These are phyloP conservation scores for Pulveroboletus ravenelii DNA, from an alignment of 768 basidiomycete genomes.

Conservation along the genomic window DNA sequence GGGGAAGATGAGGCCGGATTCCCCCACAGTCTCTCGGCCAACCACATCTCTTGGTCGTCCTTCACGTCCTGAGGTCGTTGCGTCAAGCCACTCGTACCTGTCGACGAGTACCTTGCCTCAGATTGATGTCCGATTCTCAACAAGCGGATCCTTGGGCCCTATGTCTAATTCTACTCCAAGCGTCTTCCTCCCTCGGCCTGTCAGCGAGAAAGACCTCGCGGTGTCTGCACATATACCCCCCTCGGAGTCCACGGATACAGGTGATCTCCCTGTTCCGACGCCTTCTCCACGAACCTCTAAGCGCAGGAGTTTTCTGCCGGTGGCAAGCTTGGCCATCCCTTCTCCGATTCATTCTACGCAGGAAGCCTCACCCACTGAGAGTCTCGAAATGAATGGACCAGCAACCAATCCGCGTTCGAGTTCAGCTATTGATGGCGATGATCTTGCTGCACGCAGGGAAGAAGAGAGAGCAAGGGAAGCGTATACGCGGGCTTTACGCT, in stretches of 20 bases:
- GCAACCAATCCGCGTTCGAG: constrained; percentile 35
- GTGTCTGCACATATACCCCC: constrained; percentile 2
- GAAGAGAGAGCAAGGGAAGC: constrained; percentile 68
- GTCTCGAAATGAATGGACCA: constrained; percentile 28
- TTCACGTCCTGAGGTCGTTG: constrained; percentile 10
- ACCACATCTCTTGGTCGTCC: constrained; percentile 29
- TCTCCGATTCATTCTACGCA: constrained; percentile 59
- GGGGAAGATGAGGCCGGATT: constrained; percentile 80
- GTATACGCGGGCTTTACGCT: constrained; percentile 76
- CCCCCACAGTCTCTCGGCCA: constrained; percentile 38
- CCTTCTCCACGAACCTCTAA: constrained; percentile 51
- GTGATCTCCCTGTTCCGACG: constrained; percentile 39
- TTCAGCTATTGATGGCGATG: constrained; percentile 41
- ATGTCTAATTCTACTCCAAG: constrained; percentile 35
- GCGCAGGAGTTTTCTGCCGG: constrained; percentile 84
- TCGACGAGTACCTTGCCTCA: constrained; percentile 47
- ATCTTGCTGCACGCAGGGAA: constrained; percentile 51
- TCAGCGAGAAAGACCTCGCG: constrained; percentile 18
- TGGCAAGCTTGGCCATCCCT: constrained; percentile 57
- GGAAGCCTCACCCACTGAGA: constrained; percentile 41
- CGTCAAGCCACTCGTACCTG: constrained; percentile 26
- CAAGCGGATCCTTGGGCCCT: constrained; percentile 57
- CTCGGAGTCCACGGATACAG: constrained; percentile 6
- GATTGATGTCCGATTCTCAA: constrained; percentile 69
- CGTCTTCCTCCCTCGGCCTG: constrained; percentile 24